phyloP scores from a whole-genome alignment of 2,329 filamentous ascomycete species.

The Ceratocystis cubensis region DNA sequence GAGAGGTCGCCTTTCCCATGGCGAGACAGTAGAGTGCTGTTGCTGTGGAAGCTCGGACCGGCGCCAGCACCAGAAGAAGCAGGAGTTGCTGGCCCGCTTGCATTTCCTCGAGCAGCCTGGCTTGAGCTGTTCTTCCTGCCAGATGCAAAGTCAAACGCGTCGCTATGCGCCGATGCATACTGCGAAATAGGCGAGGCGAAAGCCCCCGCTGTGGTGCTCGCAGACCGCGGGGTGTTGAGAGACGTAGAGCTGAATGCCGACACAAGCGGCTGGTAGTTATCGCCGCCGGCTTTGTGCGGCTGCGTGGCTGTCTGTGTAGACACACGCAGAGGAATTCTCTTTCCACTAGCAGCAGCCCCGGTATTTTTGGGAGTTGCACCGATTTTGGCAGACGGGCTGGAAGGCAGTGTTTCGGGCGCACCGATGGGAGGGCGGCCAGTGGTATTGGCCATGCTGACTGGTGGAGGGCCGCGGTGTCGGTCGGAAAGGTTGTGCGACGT shows the following conservation, averaged over 20 bases:
- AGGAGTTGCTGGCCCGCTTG: background rate
- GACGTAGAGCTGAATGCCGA: slow-evolving; percentile 15
- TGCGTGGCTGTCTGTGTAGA: slow-evolving; percentile 1
- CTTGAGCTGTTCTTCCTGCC: background rate
- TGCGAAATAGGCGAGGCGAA: background rate
- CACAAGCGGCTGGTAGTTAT: slow-evolving; percentile 11
- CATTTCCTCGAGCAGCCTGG: background rate
- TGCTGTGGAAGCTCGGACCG: background rate
- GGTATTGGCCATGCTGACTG: slow-evolving; percentile 7
- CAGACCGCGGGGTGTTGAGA: slow-evolving; percentile 12
- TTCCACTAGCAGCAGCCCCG: background rate
- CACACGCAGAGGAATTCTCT: slow-evolving; percentile 3
- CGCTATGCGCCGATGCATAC: background rate
- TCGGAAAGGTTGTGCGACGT: background rate
- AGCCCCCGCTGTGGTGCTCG: background rate
- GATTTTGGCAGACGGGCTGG: background rate
- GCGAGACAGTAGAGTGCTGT: background rate
- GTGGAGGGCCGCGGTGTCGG: background rate
- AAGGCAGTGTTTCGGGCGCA: slow-evolving; percentile 1
- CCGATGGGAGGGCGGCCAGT: background rate
- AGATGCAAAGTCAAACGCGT: background rate
- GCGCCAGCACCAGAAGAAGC: background rate
- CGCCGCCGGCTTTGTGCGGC: slow-evolving; percentile 1
- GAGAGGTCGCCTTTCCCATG: background rate
- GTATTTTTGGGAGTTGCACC: background rate